Evolutionary conservation across 2,329 filamentous ascomycete species (phyloP).

Genomic region (Ophiocordyceps robertsii): DNA sequence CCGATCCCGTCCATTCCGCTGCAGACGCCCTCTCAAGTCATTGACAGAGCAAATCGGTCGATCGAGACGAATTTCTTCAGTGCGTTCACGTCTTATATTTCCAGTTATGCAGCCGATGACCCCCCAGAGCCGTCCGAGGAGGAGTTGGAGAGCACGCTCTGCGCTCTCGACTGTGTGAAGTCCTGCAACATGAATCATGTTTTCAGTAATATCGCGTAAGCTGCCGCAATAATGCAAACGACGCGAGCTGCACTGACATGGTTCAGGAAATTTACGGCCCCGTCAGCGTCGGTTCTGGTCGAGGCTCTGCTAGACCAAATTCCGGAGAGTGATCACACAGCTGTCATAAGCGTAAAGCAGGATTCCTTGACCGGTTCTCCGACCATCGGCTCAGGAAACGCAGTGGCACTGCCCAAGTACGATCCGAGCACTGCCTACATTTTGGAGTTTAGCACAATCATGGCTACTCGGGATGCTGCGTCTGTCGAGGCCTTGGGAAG

Average conservation of each 20-base stretch:
- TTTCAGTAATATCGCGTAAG: conserved; percentile 69
- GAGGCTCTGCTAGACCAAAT: conserved; percentile 66
- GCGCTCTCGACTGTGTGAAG: conserved; percentile 86
- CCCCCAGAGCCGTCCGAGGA: conserved; percentile 95
- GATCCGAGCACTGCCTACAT: conserved; percentile 81
- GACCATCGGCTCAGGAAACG: conserved; percentile 31
- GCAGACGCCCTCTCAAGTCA: conserved; percentile 81
- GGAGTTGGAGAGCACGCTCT: conserved; percentile 89
- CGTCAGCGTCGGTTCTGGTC: conserved; percentile 28
- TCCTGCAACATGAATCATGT: conserved; percentile 76
- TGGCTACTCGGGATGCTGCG: conserved; percentile 63
- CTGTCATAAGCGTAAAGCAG: conserved; percentile 82
- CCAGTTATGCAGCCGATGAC: conserved; percentile 97
- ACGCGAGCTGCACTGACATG: neutral
- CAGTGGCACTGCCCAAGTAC: conserved; percentile 45
- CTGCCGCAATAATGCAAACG: conserved; percentile 4
- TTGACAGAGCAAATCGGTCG: conserved; percentile 70
- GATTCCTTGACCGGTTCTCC: conserved; percentile 55
- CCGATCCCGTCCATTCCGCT: conserved; percentile 73
- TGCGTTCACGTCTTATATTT: conserved; percentile 90
- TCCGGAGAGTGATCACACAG: conserved; percentile 66
- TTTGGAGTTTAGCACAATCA: conserved; percentile 76
- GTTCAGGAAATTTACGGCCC: conserved; percentile 23
- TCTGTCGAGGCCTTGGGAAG: conserved; percentile 65
- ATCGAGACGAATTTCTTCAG: conserved; percentile 81